Base-by-base conservation (phyloP, 2,329 filamentous ascomycete species). In the Fonsecaea monophora region DNA sequence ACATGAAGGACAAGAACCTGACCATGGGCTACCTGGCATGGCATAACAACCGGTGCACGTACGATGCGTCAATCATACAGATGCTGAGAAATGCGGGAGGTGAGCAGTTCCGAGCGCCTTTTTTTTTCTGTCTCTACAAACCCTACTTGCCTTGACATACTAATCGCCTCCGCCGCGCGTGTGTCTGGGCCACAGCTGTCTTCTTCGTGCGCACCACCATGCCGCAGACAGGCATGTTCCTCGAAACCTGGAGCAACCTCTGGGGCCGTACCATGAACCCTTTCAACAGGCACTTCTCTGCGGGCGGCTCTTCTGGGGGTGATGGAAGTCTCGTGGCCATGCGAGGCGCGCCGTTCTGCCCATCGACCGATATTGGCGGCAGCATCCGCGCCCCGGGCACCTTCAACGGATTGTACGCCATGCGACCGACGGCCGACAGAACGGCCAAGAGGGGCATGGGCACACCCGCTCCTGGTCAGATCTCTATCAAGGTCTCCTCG, bases 281-380 rank as follows among this genome's bases (percentile, higher is more conserved):
- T 0, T 81, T 80, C 73, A 86, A 87, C 73, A 78, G 76, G 1
- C 78, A 76, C 1, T 74, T 87, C n/a, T 83, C 83, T 0, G 73
- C 80, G 21, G 86, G 86, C 3, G 86, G 85, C 1, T 84, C 81
- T 3, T 85, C 83, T 2, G 86, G 86, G 40, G 86, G 86, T 53
- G 86, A 88, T 74, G 85, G 84, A 1, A 84, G 85, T 0, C 74
- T 87, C 2, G 64, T 86, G 13, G 85, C 81, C 1, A 76, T 86
- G 42, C 75, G 80, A 37, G 85, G 85, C 4, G 84, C 81, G 1
- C 67, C 67, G 8, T 58, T 69, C 34, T 66, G 60, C 40, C 21
- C 79, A 79, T 73, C 77, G 86, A 12, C 82, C 4, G 84, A 86
- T 69, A 85, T 86, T 65, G 78, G 79, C n/a, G 80, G 80, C 13